Evolutionary conservation across 768 basidiomycete genomes (phyloP), one percentile per base, ranked within the genome.

Genomic region (Agaricus sinodeliciosus): DNA sequence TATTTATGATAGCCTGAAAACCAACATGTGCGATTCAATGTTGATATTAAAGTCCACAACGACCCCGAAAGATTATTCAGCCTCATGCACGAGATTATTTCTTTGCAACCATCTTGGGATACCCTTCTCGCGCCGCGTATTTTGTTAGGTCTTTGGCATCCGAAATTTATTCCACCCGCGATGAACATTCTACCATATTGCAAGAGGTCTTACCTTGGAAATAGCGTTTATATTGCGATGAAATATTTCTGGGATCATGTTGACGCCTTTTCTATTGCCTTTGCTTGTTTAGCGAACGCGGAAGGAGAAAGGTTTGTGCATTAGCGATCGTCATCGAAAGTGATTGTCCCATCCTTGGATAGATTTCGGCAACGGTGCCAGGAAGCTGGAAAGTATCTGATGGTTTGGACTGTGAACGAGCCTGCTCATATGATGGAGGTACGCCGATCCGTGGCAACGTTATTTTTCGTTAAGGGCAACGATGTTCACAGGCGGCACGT

Each of bases 371-470:
- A 73, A 43, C 87, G 93, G 59, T 94, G 91, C 72, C 84, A 82
- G 65, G 72, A 64, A 11, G 82, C 82, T 0, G 87, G 87, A 16
- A 96, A 96, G 77, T 77, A 78, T 59, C 59, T 98, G 51, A 87
- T 94, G 80, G 91, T 93, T 3, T 97, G 94, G 96, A 99, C 96
- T 0, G 94, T 98, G 19, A 99, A 99, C 63, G 78, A 85, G 43
- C 83, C 83, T 8, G 82, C 81, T 49, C 84, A 92, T 62, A 92
- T 93, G 90, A 87, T 90, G 78, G 90, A 93, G 81, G 89, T 84
- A 26, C 40, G 80, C 37, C 13, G 16, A 22, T 42, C 25, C 67
- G 4, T 27, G 47, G 15, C 2, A 9, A 15, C 16, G 13, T 50
- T 35, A 22, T 12, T 16, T 6, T n/a, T 25, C 22, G 28, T 16